These are phyloP conservation scores for Thalassiosira livingstoniorum DNA, from an alignment of 352 stramenopile species.

Conservation along the genomic window DNA sequence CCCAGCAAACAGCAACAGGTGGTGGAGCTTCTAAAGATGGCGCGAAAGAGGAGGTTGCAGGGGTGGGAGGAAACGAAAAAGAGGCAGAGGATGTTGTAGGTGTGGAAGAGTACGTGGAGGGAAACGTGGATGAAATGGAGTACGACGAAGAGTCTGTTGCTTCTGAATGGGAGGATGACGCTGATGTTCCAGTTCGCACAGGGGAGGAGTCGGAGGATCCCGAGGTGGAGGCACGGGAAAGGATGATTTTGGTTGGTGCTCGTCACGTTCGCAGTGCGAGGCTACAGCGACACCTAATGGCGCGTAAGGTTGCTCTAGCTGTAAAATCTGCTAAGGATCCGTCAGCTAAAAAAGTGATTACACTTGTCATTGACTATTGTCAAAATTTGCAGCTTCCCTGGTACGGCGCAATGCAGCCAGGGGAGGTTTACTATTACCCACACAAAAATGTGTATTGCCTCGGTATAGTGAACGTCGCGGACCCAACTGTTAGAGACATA, in stretches of 20 bases:
- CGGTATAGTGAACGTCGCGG: constrained; percentile 52
- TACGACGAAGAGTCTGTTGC: not conserved
- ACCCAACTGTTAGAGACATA: constrained; percentile 7
- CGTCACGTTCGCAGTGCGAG: constrained; percentile 28
- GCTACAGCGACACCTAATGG: constrained; percentile 19
- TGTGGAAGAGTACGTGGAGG: not conserved
- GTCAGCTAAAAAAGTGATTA: not conserved
- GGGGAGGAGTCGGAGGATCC: not conserved
- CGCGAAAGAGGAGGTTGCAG: not conserved
- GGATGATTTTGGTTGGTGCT: constrained; percentile 16
- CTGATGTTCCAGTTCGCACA: not conserved
- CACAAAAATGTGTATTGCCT: constrained; percentile 39
- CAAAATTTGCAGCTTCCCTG: constrained; percentile 53
- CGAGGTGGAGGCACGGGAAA: not conserved
- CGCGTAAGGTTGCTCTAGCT: not conserved
- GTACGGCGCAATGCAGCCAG: constrained; percentile 45
- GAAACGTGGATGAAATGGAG: not conserved
- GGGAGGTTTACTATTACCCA: constrained; percentile 48
- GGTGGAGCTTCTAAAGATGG: too few relatives aligned
- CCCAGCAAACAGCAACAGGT: too few relatives aligned
- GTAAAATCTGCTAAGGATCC: constrained; percentile 19
- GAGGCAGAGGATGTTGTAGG: not conserved
- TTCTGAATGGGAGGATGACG: not conserved
- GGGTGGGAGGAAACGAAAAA: not conserved
- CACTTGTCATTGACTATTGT: constrained; percentile 39